Evolutionary conservation across 164 flowering plant species (phyloP).

Genomic region (Kalanchoe fedtschenkoi): DNA sequence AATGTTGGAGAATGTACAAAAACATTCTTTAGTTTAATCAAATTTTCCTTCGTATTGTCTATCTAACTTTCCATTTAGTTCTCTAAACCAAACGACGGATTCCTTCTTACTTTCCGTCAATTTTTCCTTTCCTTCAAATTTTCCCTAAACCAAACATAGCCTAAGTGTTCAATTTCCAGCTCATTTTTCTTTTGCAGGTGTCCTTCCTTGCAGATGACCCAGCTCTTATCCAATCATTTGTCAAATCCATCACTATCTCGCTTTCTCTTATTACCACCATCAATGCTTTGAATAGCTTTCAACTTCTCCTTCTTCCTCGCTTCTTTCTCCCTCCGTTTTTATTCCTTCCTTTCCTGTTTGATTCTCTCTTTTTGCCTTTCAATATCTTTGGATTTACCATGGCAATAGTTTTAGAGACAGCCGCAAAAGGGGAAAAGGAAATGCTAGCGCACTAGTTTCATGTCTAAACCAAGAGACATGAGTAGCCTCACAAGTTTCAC

Average conservation of each 20-base stretch:
- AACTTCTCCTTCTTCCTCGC: slow-evolving; percentile 1
- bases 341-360: slow-evolving; percentile 16
- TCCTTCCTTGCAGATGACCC: not conserved
- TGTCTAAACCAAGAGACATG: not conserved
- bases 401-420: slow-evolving; percentile 40
- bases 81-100: no score
- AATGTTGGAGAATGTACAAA: no score
- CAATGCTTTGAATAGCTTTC: slow-evolving; percentile 7
- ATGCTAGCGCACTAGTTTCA: not conserved
- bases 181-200: slow-evolving; percentile 10
- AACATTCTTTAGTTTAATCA: no score
- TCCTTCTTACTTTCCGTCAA: no score
- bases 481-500: not conserved
- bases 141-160: no score
- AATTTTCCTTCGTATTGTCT: no score
- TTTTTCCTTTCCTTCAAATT: no score
- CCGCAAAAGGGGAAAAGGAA: slow-evolving; percentile 4
- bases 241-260: not conserved
- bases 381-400: slow-evolving; percentile 38
- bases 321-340: slow-evolving; percentile 6
- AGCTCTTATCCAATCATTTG: not conserved
- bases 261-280: no score
- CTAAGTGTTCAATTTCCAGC: slow-evolving; percentile 28
- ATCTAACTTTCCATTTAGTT: no score
- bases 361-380: slow-evolving; percentile 22